phyloP scores from a whole-genome alignment of 163 green algal species.

The Scenedesmus sp. region DNA sequence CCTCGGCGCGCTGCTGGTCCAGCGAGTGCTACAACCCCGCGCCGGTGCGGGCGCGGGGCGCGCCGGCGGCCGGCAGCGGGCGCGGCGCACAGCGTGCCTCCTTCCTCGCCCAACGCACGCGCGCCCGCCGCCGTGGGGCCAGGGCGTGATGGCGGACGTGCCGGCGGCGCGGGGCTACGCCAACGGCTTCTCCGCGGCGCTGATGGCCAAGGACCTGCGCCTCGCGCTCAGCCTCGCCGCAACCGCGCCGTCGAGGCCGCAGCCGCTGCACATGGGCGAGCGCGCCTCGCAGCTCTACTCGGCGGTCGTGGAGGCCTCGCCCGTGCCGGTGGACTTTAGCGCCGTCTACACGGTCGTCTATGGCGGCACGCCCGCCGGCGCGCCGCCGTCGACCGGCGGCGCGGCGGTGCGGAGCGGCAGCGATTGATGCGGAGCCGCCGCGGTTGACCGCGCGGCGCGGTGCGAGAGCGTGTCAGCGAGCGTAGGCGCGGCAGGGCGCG shows the following conservation, averaged over 20 bases:
- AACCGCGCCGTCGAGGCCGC: not conserved
- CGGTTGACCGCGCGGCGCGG: no score
- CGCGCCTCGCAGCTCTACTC: constrained; percentile 27
- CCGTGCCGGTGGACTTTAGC: no score
- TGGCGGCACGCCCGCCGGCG: no score
- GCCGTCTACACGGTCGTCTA: no score
- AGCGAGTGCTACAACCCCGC: constrained; percentile 50
- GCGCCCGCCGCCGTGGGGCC: not conserved
- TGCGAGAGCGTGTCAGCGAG: no score
- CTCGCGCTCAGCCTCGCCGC: constrained; percentile 28
- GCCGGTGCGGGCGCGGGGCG: constrained; percentile 25
- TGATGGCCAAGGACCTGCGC: constrained; percentile 45
- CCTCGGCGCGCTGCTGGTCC: constrained; percentile 56
- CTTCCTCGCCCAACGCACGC: not conserved
- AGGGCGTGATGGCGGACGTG: constrained; percentile 59
- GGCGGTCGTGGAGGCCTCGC: not conserved
- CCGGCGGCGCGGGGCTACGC: constrained; percentile 51
- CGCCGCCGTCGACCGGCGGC: no score
- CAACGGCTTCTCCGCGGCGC: constrained; percentile 51
- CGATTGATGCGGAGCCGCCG: no score
- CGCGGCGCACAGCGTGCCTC: not conserved
- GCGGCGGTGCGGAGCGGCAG: no score
- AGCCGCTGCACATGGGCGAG: constrained; percentile 37
- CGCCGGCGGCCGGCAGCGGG: not conserved
- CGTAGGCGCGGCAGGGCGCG: no score